A percentile compares a stretch with the other conserved stretches of the same genome.
Evolutionary conservation across 106 monocot genomes (phyloP).

Genomic region (Dioscorea dumetorum): DNA sequence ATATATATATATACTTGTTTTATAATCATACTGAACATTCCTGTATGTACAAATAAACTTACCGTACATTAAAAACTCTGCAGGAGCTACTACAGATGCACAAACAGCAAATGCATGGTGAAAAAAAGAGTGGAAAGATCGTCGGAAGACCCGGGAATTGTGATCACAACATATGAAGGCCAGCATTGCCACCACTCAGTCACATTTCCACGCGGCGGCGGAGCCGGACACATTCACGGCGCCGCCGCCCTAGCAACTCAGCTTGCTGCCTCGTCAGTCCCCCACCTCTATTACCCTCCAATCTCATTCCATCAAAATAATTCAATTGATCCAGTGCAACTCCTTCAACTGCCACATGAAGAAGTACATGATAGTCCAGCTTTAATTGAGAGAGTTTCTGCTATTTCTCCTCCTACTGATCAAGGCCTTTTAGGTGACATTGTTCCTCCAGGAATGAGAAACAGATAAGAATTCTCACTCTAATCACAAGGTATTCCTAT

Average conservation of each 20-base stretch:
- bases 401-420: background rate
- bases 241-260: slow-evolving; percentile 13
- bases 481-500: too few relatives aligned
- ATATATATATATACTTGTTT: too few relatives aligned
- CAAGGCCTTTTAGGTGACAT: slow-evolving; percentile 43
- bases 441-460: slow-evolving; percentile 35
- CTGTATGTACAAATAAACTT: background rate
- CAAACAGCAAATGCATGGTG: slow-evolving; percentile 44
- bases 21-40: too few relatives aligned
- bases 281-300: slow-evolving; percentile 1
- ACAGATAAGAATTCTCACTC: slow-evolving; percentile 11
- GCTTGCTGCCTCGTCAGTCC: background rate
- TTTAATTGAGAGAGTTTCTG: background rate
- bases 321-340: background rate
- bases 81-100: slow-evolving; percentile 72
- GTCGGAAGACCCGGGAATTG: slow-evolving; percentile 29
- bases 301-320: slow-evolving; percentile 6
- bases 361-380: background rate
- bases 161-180: slow-evolving; percentile 66
- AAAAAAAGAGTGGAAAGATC: slow-evolving; percentile 57
- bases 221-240: background rate
- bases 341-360: background rate
- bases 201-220: slow-evolving; percentile 24
- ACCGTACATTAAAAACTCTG: background rate
- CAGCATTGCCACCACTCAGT: slow-evolving; percentile 54